Base-by-base conservation (phyloP, 2,329 filamentous ascomycete genomes). In the Blastomyces gilchristii region DNA sequence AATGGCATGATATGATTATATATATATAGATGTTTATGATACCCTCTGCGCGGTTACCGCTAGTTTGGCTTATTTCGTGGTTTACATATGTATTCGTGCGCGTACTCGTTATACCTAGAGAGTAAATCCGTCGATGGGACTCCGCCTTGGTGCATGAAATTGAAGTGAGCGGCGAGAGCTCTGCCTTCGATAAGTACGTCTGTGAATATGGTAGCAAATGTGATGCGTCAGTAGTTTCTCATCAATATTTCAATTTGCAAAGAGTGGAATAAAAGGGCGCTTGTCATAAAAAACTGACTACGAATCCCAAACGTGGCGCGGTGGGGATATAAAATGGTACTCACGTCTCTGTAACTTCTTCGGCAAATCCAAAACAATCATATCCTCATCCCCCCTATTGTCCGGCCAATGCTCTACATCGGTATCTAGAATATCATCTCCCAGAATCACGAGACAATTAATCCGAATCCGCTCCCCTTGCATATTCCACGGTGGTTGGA, bases 361-460 rank as follows among this genome's bases (percentile, higher is more conserved):
- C 31, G 47, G 45, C 59, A 61, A 52, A 2, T 61, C 49, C 31
- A 61, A 18, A 14, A 53, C 49, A 39, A 61, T 25, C 49, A 53
- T 61, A 61, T 52, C 47, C 25, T 61, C 59, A 52, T 52, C 59
- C 31, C 57, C 57, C 4, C 22, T 45, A 49, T 61, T 5, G 18
- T 28, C 47, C 5, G 45, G 45, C 59, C 59, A 50, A 61, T 80
- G 25, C 41, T 59, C n/a, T 7, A 62, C 59, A 14, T 61, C 74
- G 62, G 81, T 77, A 43, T 72, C 71, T n/a, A 77, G 74, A 53
- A 82, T 79, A 67, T 84, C 81, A 39, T 73, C 73, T n/a, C 81
- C 81, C 74, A 80, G 78, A 59, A 85, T 77, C 53, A 79, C 81
- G 52, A 81, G 74, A 65, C 85, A 82, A 67, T 83, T 82, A 37